Conservation (phyloP, 2,329 filamentous ascomycete genomes). For the Xylaria sp. region DNA sequence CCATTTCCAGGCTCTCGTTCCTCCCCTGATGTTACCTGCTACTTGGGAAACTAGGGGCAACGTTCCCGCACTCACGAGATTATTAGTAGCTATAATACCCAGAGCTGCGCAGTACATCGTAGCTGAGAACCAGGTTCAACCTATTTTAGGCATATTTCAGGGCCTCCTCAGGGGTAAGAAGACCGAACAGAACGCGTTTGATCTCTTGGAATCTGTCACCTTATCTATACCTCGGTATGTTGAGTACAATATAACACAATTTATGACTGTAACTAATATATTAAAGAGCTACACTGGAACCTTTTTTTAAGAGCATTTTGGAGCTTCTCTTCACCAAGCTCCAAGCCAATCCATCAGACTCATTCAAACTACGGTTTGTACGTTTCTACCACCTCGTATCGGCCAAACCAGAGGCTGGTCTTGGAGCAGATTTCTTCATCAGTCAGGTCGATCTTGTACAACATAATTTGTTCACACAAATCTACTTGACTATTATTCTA, state of each 20-base stretch:
- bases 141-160: constrained; percentile 95
- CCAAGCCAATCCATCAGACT: constrained; percentile 76
- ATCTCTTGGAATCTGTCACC: constrained; percentile 85
- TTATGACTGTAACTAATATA: constrained; percentile 22
- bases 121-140: constrained; percentile 82
- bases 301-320: constrained; percentile 83
- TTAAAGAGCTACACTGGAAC: constrained; percentile 70
- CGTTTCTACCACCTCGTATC: constrained; percentile 95
- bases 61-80: constrained; percentile 86
- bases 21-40: constrained; percentile 80
- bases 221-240: constrained; percentile 77
- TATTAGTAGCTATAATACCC: constrained; percentile 85
- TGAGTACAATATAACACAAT: neutral
- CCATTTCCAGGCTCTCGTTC: constrained; percentile 82
- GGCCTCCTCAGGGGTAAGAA: constrained; percentile 84
- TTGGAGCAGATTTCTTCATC: constrained; percentile 93
- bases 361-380: constrained; percentile 86
- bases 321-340: constrained; percentile 83
- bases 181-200: constrained; percentile 87
- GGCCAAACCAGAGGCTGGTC: constrained; percentile 79
- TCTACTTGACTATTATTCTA: constrained; percentile 89
- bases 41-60: constrained; percentile 95
- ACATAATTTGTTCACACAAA: constrained; percentile 79
- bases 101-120: constrained; percentile 79
- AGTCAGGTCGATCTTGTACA: constrained; percentile 85